Conservation (phyloP, 257 asterid species). For the Lycium barbarum region DNA sequence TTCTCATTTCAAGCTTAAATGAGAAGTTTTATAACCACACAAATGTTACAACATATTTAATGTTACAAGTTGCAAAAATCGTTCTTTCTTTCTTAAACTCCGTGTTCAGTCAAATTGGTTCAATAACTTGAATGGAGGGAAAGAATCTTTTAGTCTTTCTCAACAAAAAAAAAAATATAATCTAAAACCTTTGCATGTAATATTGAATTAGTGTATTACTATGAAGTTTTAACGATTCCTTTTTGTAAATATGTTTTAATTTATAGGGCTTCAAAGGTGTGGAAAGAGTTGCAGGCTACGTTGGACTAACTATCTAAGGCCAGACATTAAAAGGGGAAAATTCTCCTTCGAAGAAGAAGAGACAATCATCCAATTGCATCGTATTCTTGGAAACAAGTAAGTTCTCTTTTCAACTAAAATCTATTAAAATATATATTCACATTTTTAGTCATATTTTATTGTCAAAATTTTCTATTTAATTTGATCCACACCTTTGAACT, state of each 20-base stretch:
- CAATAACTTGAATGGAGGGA: too few relatives aligned
- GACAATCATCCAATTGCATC: conserved; percentile 75
- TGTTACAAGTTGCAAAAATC: too few relatives aligned
- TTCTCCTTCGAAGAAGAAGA: conserved; percentile 85
- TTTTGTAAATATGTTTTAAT: neutral
- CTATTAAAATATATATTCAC: neutral
- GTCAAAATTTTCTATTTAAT: neutral
- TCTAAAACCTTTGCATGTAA: neutral
- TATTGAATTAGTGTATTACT: too few relatives aligned
- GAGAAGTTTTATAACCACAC: too few relatives aligned
- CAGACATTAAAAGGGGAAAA: conserved; percentile 77
- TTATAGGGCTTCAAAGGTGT: conserved; percentile 73
- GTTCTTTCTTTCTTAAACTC: neutral
- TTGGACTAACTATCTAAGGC: conserved; percentile 85
- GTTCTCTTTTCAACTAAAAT: neutral
- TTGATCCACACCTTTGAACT: neutral
- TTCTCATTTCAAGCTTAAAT: too few relatives aligned
- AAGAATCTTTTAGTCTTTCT: too few relatives aligned
- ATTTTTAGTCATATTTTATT: neutral
- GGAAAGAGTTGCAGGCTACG: conserved; percentile 90
- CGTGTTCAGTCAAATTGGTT: too few relatives aligned
- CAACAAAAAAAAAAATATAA: too few relatives aligned
- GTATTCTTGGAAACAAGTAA: conserved; percentile 83
- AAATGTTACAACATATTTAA: too few relatives aligned
- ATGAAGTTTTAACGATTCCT: neutral